Base-by-base conservation (phyloP, 352 stramenopile genomes). In the Pythium aphanidermatum region DNA sequence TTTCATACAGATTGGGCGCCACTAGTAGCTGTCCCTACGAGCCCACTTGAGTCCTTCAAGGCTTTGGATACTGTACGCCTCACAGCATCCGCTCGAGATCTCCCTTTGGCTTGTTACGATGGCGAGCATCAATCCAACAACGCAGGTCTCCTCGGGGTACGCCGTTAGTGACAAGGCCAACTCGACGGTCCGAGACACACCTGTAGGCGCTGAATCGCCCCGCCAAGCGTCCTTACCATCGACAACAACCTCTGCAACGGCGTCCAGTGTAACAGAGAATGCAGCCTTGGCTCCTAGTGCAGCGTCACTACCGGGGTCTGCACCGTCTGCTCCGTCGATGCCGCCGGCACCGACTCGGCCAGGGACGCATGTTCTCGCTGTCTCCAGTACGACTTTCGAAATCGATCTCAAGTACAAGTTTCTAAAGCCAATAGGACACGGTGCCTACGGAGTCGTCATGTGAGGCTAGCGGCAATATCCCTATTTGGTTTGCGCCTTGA, bases 371-470 rank as follows among this genome's bases (percentile, higher is more conserved):
- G 81, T 70, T 39, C 86, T 94, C 51, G 69, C 80, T 33, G 82
- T 95, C 36, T 85, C 72, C 17, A 85, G 85, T n/a, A 95, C 84
- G 21, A 85, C 69, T 20, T 96, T 96, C 57, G 72, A 97, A 57
- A 92, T 97, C 32, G 83, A 96, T 62, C 63, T 83, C 28, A 92
- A 95, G 60, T 98, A 98, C 76, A 90, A 96, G 60, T 77, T 97
- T 59, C 91, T 97, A 67, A 97, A 97, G 53, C 83, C 85, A 36
- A 95, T 97, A 57, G 91, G 90, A n/a, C 88, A 96, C 43, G 90
- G 91, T n/a, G 86, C 88, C 17, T 97, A 97, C 58, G 91, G 91
- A 11, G 83, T 97, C 23, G 91, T 97, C 55, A 93, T 97, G 68
- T 96, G 86, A 56, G 83, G 63, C 28, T 43, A 20, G 13, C n/a